Conservation (phyloP, 805 yeast species). For the Hanseniaspora thailandica region DNA sequence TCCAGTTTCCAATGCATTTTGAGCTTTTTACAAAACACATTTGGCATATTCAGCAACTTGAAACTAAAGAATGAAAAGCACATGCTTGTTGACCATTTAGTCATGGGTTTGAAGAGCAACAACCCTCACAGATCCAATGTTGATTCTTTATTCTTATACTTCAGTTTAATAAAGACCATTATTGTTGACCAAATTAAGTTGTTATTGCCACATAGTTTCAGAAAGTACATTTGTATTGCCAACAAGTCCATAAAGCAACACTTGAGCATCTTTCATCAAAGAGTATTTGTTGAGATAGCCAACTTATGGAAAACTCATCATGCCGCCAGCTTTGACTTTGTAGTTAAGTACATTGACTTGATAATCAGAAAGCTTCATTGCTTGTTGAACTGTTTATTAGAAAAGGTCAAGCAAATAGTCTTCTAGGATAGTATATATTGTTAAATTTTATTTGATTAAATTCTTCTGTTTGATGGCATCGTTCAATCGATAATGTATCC, state of each 20-base stretch:
- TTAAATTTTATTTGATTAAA: neutral
- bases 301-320: slow-evolving; percentile 5
- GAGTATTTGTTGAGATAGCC: slow-evolving; percentile 11
- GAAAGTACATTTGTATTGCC: neutral
- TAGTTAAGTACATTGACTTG: neutral
- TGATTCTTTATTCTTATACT: neutral
- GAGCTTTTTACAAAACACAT: slow-evolving; percentile 3
- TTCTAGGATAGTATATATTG: slow-evolving; percentile 1
- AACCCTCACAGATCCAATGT: neutral
- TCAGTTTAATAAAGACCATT: neutral
- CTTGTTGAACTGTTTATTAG: neutral
- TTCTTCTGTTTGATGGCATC: neutral
- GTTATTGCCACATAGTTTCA: neutral
- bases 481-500: neutral
- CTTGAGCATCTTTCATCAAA: slow-evolving; percentile 6
- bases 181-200: neutral
- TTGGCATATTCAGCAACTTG: slow-evolving; percentile 2
- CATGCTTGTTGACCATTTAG: slow-evolving; percentile 3
- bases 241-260: neutral
- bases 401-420: slow-evolving; percentile 8
- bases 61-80: slow-evolving; percentile 10
- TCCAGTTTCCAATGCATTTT: slow-evolving; percentile 1
- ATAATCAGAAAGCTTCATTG: neutral
- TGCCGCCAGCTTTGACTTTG: neutral
- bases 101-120: neutral